phyloP scores from a whole-genome alignment of 1,139 yeast species.

The Taphrina sp. region DNA sequence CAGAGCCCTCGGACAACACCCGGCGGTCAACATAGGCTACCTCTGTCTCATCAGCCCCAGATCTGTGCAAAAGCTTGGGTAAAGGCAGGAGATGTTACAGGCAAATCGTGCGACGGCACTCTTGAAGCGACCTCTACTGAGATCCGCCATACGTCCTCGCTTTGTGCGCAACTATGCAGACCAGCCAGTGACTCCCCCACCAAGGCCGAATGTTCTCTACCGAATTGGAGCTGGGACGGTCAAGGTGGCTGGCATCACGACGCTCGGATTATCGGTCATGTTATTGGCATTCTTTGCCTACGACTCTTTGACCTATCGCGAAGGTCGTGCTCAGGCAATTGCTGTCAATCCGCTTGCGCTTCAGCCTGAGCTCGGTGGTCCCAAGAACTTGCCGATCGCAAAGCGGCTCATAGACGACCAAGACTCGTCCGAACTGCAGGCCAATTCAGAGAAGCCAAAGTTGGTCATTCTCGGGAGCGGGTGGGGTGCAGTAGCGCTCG shows the following conservation, averaged over 20 bases:
- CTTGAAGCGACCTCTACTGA: too few species aligned
- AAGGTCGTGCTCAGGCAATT: slow-evolving; percentile 45
- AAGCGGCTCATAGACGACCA: slow-evolving; percentile 55
- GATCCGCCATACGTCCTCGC: not conserved
- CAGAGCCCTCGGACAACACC: too few species aligned
- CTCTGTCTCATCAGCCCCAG: too few species aligned
- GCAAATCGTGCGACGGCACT: too few species aligned
- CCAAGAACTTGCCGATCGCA: slow-evolving; percentile 61
- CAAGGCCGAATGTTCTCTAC: not conserved
- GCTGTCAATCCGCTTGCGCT: slow-evolving; percentile 54
- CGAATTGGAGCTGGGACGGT: not conserved
- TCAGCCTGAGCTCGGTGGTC: slow-evolving; percentile 60
- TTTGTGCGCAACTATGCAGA: not conserved
- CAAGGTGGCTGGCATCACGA: slow-evolving; percentile 25
- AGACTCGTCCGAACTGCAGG: slow-evolving; percentile 49
- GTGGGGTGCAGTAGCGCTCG: slow-evolving; percentile 73
- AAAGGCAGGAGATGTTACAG: too few species aligned
- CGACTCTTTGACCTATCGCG: slow-evolving; percentile 57
- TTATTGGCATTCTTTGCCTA: slow-evolving; percentile 52
- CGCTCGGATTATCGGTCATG: slow-evolving; percentile 42
- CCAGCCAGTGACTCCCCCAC: not conserved
- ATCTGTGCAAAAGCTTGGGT: too few species aligned
- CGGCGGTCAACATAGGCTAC: too few species aligned
- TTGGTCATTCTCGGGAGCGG: slow-evolving; percentile 89
- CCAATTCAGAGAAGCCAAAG: slow-evolving; percentile 69